Percentiles rank a stretch among this genome's conserved stretches.
These are phyloP conservation scores for Penicillium sp. DNA, from an alignment of 2,329 filamentous ascomycete genomes.

Conservation along the genomic window DNA sequence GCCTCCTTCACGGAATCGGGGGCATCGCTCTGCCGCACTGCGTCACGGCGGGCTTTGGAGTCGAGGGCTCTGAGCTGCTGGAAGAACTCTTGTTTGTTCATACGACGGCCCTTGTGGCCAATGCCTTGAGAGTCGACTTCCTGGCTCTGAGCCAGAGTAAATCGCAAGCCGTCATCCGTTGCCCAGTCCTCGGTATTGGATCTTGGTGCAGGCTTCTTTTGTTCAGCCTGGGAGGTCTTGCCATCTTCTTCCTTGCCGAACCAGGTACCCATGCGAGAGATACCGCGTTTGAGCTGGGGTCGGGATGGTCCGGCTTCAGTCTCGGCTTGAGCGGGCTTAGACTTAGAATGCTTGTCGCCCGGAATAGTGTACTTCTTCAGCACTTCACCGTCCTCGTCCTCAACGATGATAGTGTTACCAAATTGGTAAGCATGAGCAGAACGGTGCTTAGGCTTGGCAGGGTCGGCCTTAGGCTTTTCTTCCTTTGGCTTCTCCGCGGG, in stretches of 20 bases:
- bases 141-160: constrained; percentile 55
- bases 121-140: constrained; percentile 36
- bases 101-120: constrained; percentile 53
- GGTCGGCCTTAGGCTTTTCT: constrained; percentile 18
- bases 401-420: constrained; percentile 68
- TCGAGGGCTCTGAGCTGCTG: constrained; percentile 60
- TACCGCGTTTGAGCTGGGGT: constrained; percentile 48
- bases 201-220: constrained; percentile 21
- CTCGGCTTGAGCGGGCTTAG: constrained; percentile 12
- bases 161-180: constrained; percentile 56
- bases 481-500: constrained; percentile 27
- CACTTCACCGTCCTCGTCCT: constrained; percentile 67
- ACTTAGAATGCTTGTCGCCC: constrained; percentile 31
- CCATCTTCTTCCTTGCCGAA: constrained; percentile 43
- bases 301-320: constrained; percentile 24
- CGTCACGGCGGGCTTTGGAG: constrained; percentile 54
- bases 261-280: constrained; percentile 62
- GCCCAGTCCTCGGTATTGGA: constrained; percentile 33
- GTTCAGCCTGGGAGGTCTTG: constrained; percentile 30
- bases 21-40: constrained; percentile 43
- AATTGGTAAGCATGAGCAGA: constrained; percentile 67
- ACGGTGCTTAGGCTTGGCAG: constrained; percentile 36
- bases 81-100: constrained; percentile 66
- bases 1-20: constrained; percentile 41
- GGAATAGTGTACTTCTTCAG: constrained; percentile 67